These are phyloP conservation scores for Knufia petricola DNA, from an alignment of 2,329 filamentous ascomycete species.

Conservation along the genomic window DNA sequence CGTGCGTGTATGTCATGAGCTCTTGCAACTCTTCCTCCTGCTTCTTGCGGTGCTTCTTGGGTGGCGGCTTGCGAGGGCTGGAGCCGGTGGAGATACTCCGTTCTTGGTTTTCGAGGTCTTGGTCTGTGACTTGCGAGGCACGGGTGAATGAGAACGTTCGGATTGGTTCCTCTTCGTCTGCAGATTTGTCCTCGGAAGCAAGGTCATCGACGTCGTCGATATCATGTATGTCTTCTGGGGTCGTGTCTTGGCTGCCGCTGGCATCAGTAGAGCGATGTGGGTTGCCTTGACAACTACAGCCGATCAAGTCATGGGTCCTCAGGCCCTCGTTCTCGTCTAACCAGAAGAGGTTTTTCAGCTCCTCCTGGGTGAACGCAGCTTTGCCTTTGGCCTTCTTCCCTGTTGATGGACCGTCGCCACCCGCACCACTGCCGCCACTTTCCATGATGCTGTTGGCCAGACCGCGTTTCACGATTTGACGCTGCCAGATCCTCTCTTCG, in stretches of 20 bases:
- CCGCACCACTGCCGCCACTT: slow-evolving; percentile 54
- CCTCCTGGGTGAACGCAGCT: slow-evolving; percentile 55
- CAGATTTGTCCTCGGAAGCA: neutral
- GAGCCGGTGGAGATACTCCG: slow-evolving; percentile 1
- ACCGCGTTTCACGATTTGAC: slow-evolving; percentile 61
- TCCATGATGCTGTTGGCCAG: slow-evolving; percentile 64
- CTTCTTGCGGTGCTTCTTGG: slow-evolving; percentile 22
- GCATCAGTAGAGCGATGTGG: slow-evolving; percentile 28
- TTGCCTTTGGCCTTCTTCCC: slow-evolving; percentile 6
- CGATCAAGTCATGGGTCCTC: slow-evolving; percentile 59
- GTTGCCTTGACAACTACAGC: slow-evolving; percentile 51
- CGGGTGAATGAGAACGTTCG: slow-evolving; percentile 12
- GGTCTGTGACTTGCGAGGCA: slow-evolving; percentile 9
- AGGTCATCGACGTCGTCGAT: slow-evolving; percentile 1
- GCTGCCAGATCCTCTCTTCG: slow-evolving; percentile 67
- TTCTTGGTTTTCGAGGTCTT: slow-evolving; percentile 7
- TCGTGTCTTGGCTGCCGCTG: neutral
- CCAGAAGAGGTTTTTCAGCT: slow-evolving; percentile 57
- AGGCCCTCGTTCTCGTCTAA: slow-evolving; percentile 52
- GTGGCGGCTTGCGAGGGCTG: slow-evolving; percentile 11
- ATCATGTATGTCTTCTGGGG: neutral
- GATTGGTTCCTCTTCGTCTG: slow-evolving; percentile 10
- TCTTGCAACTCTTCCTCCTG: slow-evolving; percentile 34
- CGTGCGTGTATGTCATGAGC: slow-evolving; percentile 35
- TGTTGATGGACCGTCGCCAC: slow-evolving; percentile 30